phyloP scores from a whole-genome alignment of 768 basidiomycete species.

The Jaapia argillacea region DNA sequence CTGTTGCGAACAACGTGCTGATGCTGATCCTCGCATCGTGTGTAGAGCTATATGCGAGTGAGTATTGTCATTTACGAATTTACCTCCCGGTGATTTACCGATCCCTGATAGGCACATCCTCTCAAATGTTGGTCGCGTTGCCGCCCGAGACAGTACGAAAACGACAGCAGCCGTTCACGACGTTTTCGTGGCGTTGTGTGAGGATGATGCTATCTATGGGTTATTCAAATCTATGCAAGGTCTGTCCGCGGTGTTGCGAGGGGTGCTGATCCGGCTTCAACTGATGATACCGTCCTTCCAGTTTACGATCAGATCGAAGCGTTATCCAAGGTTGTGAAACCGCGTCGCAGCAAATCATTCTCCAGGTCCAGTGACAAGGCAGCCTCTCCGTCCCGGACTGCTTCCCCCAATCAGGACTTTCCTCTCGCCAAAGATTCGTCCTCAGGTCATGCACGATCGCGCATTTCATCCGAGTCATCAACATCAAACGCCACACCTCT shows the following conservation, averaged over 20 bases:
- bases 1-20: too few relatives aligned
- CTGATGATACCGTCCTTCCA: conserved; percentile 20
- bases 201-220: conserved; percentile 80
- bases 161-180: conserved; percentile 69
- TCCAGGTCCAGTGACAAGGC: conserved; percentile 38
- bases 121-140: conserved; percentile 75
- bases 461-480: conserved; percentile 31
- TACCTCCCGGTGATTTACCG: conserved; percentile 4
- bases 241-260: conserved; percentile 21
- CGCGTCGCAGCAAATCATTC: conserved; percentile 63
- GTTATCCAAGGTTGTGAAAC: conserved; percentile 45
- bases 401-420: conserved; percentile 23
- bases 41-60: conserved; percentile 81
- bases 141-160: conserved; percentile 77
- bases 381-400: conserved; percentile 29
- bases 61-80: conserved; percentile 20
- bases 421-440: conserved; percentile 3
- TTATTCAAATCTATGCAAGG: conserved; percentile 85
- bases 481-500: conserved; percentile 11
- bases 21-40: conserved; percentile 10
- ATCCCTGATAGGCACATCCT: conserved; percentile 58
- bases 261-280: conserved; percentile 4
- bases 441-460: conserved; percentile 14
- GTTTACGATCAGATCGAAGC: conserved; percentile 75
- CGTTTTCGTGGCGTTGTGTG: conserved; percentile 80